Conservation (phyloP, 495 filamentous ascomycete species). For the Podospora conica region DNA sequence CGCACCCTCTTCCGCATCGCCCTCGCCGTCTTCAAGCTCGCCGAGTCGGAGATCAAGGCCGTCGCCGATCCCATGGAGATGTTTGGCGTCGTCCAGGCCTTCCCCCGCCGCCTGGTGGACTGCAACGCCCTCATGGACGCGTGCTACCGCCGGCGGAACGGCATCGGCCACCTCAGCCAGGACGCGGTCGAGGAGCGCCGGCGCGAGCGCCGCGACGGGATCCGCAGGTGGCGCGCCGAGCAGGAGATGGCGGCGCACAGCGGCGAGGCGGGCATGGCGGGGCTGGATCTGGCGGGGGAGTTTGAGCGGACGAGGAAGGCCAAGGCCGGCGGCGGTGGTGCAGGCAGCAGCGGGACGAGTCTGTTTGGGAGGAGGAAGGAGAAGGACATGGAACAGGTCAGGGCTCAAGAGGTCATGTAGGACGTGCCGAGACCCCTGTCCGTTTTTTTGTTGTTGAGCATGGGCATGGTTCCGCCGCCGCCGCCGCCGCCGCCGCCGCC, state of each 20-base stretch:
- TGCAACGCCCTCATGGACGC: conserved; percentile 73
- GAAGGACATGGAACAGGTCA: conserved; percentile 24
- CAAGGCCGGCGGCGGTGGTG: not conserved
- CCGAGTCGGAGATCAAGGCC: conserved; percentile 71
- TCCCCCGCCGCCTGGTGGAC: conserved; percentile 76
- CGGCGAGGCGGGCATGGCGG: conserved; percentile 15
- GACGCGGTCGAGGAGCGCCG: conserved; percentile 57
- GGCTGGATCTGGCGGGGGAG: conserved; percentile 25
- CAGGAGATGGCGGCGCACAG: conserved; percentile 30
- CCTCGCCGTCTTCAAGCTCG: conserved; percentile 86
- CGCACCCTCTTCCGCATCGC: conserved; percentile 94
- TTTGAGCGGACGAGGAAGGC: conserved; percentile 3
- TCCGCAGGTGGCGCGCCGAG: conserved; percentile 37
- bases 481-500: not conserved
- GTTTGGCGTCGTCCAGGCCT: conserved; percentile 89
- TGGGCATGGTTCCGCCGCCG: not conserved
- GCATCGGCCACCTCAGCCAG: conserved; percentile 74
- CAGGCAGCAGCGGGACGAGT: conserved; percentile 32
- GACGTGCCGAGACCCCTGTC: conserved; percentile 21
- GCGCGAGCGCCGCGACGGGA: conserved; percentile 48
- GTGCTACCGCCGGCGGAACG: conserved; percentile 71
- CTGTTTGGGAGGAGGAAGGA: conserved; percentile 33
- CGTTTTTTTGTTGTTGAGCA: conserved; percentile 9
- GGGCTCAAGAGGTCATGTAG: conserved; percentile 32
- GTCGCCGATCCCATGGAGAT: conserved; percentile 91